Conservation (phyloP, 345 rosid species). For the Litchi chinensis region DNA sequence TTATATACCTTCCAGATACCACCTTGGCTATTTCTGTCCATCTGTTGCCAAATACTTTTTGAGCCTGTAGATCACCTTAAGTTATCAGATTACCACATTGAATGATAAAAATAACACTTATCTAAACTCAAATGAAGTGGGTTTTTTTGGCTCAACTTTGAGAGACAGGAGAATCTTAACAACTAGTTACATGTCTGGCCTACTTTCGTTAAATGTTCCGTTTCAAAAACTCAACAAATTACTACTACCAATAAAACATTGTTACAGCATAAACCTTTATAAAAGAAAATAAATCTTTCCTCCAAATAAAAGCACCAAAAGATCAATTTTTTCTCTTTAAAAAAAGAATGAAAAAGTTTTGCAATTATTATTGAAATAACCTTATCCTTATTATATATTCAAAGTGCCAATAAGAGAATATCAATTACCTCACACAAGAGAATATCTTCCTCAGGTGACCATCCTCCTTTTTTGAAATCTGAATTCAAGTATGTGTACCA, state of each 20-base stretch:
- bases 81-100: constrained; percentile 21
- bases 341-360: not conserved
- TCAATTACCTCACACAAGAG: constrained; percentile 84
- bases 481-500: constrained; percentile 97
- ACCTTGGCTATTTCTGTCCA: constrained; percentile 99
- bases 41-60: constrained; percentile 88
- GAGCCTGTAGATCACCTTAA: constrained; percentile 65
- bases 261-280: not conserved
- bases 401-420: constrained; percentile 2
- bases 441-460: constrained; percentile 98
- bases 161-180: constrained; percentile 20
- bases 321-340: not conserved
- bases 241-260: constrained; percentile 15
- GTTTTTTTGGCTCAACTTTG: constrained; percentile 20
- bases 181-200: constrained; percentile 32
- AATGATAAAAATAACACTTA: constrained; percentile 16
- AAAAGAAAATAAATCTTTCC: constrained; percentile 9
- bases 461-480: constrained; percentile 98
- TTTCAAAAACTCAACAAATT: constrained; percentile 22
- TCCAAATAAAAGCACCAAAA: constrained; percentile 7
- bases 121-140: constrained; percentile 11
- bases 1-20: constrained; percentile 92
- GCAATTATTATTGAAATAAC: constrained; percentile 3
- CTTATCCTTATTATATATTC: constrained; percentile 8
- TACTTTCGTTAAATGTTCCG: constrained; percentile 17